These are phyloP conservation scores for Suillus cothurnatus DNA, from an alignment of 768 basidiomycete species.

Conservation along the genomic window DNA sequence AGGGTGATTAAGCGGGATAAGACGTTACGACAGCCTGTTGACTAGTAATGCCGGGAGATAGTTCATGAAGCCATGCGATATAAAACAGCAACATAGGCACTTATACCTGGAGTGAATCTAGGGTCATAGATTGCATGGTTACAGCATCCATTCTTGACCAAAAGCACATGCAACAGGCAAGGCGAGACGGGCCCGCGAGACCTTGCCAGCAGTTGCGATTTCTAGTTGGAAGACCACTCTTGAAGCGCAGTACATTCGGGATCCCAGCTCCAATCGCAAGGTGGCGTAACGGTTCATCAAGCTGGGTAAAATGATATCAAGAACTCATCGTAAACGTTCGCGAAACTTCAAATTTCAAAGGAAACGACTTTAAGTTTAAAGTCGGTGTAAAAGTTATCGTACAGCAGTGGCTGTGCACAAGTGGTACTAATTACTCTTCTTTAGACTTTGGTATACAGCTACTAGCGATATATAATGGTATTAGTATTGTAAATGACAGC, in stretches of 20 bases:
- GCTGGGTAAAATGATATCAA: neutral
- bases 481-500: neutral
- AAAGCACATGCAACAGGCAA: neutral
- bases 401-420: constrained; percentile 1
- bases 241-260: neutral
- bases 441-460: neutral
- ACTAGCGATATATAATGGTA: neutral
- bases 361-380: neutral
- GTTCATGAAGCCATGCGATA: neutral
- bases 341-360: too few species aligned
- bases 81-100: neutral
- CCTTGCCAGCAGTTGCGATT: neutral
- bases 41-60: neutral
- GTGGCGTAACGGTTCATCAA: neutral
- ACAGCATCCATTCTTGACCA: neutral
- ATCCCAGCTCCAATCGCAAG: neutral
- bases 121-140: neutral
- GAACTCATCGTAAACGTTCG: neutral
- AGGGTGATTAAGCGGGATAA: neutral
- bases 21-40: neutral
- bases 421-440: neutral
- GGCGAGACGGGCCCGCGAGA: neutral
- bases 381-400: too few species aligned
- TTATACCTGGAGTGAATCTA: neutral
- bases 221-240: too few species aligned